Evolutionary conservation across 176 grass and related monocot genomes (phyloP), one percentile per base, ranked within the genome.

Genomic region (Carex pumila): DNA sequence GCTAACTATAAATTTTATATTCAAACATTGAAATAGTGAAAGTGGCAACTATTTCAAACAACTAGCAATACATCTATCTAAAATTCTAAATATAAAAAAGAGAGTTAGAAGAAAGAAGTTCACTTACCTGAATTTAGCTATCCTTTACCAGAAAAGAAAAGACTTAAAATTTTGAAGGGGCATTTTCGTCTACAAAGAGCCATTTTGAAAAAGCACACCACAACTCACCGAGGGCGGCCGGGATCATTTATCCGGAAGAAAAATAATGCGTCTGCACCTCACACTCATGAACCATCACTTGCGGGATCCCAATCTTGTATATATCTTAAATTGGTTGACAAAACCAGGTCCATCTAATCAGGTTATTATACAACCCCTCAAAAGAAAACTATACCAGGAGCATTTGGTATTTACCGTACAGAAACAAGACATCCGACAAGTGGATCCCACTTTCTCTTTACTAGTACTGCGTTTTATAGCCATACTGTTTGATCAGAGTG

Each of bases 121-220:
- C 25, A 25, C 25, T 25, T 25, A 25, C 25, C 25, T 25, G 25
- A 25, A 25, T 25, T 25, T 25, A 25, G 25, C 25, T 25, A 25
- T 25, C 0, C 25, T 25, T 25, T 25, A 25, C 25, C 41, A 43
- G 39, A 17, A 52, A 6, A 12, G 12, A 52, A 45, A 25, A 82
- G 43, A 50, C 45, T 53, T 6, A 82, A 66, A 82, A 17, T 55
- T 29, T 12, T 18, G 12, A 4, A 68, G 67, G 85, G 86, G 86
- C 18, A 87, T 81, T 87, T 87, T 53, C 32, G 79, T 87, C 86
- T 39, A 56, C 19, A 34, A 34, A 11, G 15, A 83, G 56, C 21
- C 13, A 87, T 66, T 62, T 43, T 37, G 47, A 83, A 67, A 69
- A 69, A 71, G 45, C 41, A 59, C 17, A 32, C 67, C 31, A 14